Percentiles rank a stretch among this genome's conserved stretches.
These are phyloP conservation scores for Bipolaris cookei DNA, from an alignment of 2,329 filamentous ascomycete genomes.

Conservation along the genomic window DNA sequence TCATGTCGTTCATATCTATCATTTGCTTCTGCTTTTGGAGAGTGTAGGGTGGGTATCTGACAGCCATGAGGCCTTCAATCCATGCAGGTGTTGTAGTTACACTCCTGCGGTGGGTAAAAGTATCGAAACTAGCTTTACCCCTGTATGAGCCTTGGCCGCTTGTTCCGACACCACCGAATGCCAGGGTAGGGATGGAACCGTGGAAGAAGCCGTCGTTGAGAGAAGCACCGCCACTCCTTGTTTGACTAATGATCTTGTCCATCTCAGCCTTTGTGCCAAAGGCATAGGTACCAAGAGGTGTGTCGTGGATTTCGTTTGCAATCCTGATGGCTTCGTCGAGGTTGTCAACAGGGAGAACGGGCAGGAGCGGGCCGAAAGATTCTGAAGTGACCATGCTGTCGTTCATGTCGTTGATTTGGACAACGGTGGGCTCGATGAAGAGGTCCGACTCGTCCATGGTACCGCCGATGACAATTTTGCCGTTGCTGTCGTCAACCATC, in stretches of 20 bases:
- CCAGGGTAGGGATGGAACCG: conserved; percentile 70
- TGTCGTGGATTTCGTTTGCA: conserved; percentile 80
- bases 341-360: conserved; percentile 76
- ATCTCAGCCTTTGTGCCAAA: conserved; percentile 85
- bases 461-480: conserved; percentile 87
- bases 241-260: conserved; percentile 63
- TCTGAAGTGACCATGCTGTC: conserved; percentile 84
- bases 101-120: conserved; percentile 67
- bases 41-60: conserved; percentile 69
- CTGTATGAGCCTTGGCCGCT: conserved; percentile 79
- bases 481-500: conserved; percentile 84
- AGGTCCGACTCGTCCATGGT: conserved; percentile 78
- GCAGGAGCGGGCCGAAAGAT: conserved; percentile 91
- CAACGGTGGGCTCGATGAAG: conserved; percentile 91
- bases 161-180: conserved; percentile 84
- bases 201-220: conserved; percentile 70
- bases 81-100: conserved; percentile 69
- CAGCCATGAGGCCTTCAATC: conserved; percentile 70
- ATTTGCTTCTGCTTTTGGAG: conserved; percentile 61
- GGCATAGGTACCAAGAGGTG: conserved; percentile 81
- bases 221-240: conserved; percentile 59
- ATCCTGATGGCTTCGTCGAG: conserved; percentile 86
- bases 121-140: conserved; percentile 75
- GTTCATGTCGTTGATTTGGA: conserved; percentile 76
- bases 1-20: conserved; percentile 57